A percentile compares a stretch with the other conserved stretches of the same genome.
Conservation (phyloP, 176 grass and related monocot species). For the Aegilops speltoides region DNA sequence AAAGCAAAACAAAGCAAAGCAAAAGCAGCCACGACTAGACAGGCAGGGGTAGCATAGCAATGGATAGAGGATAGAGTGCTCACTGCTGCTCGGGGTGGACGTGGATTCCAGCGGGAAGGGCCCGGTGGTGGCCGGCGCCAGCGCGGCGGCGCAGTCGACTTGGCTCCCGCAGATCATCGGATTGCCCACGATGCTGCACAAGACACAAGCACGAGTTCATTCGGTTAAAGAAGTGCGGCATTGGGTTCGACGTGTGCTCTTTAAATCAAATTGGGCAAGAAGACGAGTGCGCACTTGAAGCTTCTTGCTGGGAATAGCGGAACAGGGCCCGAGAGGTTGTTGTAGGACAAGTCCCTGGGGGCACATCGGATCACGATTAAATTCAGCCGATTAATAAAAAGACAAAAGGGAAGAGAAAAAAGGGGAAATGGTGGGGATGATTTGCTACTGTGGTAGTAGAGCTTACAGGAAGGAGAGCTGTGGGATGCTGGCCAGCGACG, state of each 20-base stretch:
- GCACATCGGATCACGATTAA: neutral
- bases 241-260: too few species aligned
- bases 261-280: too few species aligned
- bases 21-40: neutral
- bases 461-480: slow-evolving; percentile 80
- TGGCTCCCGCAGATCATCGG: slow-evolving; percentile 77
- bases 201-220: too few species aligned
- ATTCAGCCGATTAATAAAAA: neutral
- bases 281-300: slow-evolving; percentile 48
- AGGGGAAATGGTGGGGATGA: neutral
- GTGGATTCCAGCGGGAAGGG: slow-evolving; percentile 72
- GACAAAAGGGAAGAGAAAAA: neutral
- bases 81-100: slow-evolving; percentile 29
- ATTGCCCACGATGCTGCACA: slow-evolving; percentile 82
- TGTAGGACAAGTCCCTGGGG: slow-evolving; percentile 90
- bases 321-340: slow-evolving; percentile 83
- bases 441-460: neutral
- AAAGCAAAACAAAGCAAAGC: neutral
- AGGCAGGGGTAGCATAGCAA: neutral
- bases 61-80: neutral
- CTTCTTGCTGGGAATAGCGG: slow-evolving; percentile 72
- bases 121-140: slow-evolving; percentile 36
- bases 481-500: slow-evolving; percentile 70
- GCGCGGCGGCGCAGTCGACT: slow-evolving; percentile 54
- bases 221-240: too few species aligned